Conservation (phyloP, 2,329 filamentous ascomycete genomes). For the Fusarium penzigii region DNA sequence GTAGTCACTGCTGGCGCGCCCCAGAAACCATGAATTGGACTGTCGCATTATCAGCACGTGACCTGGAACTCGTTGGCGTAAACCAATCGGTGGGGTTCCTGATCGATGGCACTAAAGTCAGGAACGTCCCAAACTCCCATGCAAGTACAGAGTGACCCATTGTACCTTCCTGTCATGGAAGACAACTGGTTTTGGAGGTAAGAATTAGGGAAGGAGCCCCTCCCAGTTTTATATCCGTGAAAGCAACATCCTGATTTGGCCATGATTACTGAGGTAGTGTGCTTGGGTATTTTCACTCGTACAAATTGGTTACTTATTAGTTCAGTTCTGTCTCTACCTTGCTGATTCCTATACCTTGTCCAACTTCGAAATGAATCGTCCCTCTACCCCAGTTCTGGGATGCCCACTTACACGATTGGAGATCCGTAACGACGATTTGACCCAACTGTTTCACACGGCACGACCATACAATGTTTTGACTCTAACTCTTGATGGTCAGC, state of each 20-base stretch:
- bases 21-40: neutral
- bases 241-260: too few species aligned
- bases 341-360: neutral
- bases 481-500: constrained; percentile 32
- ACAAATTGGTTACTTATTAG: neutral
- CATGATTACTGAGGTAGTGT: too few species aligned
- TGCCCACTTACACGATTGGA: constrained; percentile 34
- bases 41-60: constrained; percentile 19
- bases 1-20: neutral
- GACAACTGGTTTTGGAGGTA: neutral
- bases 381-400: constrained; percentile 32
- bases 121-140: neutral
- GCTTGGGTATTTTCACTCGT: too few species aligned
- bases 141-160: neutral
- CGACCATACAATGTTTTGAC: constrained; percentile 24
- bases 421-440: constrained; percentile 24
- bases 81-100: neutral
- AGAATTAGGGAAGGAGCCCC: too few species aligned
- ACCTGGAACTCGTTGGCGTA: neutral
- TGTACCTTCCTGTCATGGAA: too few species aligned
- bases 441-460: constrained; percentile 23
- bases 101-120: neutral
- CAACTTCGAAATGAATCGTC: constrained; percentile 25
- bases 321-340: neutral
- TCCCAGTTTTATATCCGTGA: too few species aligned